These are phyloP conservation scores for Gloeostereum incarnatum DNA, from an alignment of 768 basidiomycete genomes.

Conservation along the genomic window DNA sequence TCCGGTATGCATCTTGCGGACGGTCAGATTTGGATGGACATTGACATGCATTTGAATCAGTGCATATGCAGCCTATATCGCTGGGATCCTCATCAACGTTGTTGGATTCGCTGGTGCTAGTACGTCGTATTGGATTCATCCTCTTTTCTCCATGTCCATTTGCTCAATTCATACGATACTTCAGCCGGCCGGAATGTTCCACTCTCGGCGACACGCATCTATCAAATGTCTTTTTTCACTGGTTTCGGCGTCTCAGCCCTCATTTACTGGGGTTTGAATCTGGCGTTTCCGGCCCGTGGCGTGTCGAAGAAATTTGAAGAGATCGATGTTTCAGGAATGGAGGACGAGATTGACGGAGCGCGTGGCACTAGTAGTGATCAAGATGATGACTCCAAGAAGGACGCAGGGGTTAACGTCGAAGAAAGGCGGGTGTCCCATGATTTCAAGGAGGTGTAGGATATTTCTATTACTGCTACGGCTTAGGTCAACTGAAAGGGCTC, in stretches of 20 bases:
- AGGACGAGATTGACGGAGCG: too few species aligned
- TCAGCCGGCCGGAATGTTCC: slow-evolving; percentile 53
- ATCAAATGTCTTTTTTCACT: slow-evolving; percentile 77
- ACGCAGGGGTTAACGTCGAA: too few species aligned
- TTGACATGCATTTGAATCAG: slow-evolving; percentile 17
- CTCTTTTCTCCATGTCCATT: neutral
- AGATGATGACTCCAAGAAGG: too few species aligned
- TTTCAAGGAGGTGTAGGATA: too few species aligned
- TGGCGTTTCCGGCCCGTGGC: slow-evolving; percentile 52
- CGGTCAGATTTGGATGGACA: slow-evolving; percentile 1
- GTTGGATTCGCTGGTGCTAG: slow-evolving; percentile 76
- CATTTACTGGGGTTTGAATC: slow-evolving; percentile 52
- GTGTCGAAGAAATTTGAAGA: slow-evolving; percentile 36
- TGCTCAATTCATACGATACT: slow-evolving; percentile 1
- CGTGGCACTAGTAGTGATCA: too few species aligned
- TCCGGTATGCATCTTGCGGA: slow-evolving; percentile 34
- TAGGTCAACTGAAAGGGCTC: too few species aligned
- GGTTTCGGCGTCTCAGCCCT: slow-evolving; percentile 64
- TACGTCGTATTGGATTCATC: slow-evolving; percentile 18
- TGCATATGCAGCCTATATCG: slow-evolving; percentile 57
- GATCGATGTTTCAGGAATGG: slow-evolving; percentile 31
- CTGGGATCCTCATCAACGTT: slow-evolving; percentile 76
- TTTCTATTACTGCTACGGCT: too few species aligned
- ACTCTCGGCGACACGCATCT: slow-evolving; percentile 61
- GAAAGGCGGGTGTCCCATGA: too few species aligned